Evolutionary conservation across 2,329 filamentous ascomycete genomes (phyloP).

Genomic region (Aspergillus terreus): DNA sequence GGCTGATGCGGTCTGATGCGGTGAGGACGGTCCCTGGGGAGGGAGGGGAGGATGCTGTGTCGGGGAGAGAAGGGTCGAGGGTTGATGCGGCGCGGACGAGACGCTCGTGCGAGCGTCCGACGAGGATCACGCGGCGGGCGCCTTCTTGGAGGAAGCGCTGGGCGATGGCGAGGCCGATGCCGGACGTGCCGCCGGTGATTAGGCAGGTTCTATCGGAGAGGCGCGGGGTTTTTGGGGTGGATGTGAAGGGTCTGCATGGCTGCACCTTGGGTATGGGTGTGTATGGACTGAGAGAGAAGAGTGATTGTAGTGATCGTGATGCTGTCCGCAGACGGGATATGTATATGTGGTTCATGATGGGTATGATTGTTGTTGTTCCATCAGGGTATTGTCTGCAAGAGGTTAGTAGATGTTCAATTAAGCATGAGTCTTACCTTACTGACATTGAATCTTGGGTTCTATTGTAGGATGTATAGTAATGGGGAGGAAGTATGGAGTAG

Average conservation of each 20-base stretch:
- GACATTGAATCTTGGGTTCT: not conserved
- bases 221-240: constrained; percentile 5
- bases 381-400: not conserved
- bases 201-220: constrained; percentile 43
- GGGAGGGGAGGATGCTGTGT: not conserved
- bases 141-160: constrained; percentile 61
- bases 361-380: not conserved
- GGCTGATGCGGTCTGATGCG: constrained; percentile 18
- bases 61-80: constrained; percentile 11
- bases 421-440: too few relatives aligned
- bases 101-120: constrained; percentile 54
- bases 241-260: not conserved
- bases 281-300: not conserved
- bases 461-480: not conserved
- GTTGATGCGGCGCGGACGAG: constrained; percentile 38
- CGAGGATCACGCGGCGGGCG: constrained; percentile 54
- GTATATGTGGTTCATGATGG: not conserved
- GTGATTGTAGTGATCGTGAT: not conserved
- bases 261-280: constrained; percentile 1
- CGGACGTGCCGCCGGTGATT: constrained; percentile 67
- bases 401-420: not conserved
- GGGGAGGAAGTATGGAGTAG: not conserved
- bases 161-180: constrained; percentile 68
- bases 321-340: not conserved
- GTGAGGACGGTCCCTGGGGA: constrained; percentile 8